Base-by-base conservation (phyloP, 108 stramenopile species). In the Craspedostauros australis region DNA sequence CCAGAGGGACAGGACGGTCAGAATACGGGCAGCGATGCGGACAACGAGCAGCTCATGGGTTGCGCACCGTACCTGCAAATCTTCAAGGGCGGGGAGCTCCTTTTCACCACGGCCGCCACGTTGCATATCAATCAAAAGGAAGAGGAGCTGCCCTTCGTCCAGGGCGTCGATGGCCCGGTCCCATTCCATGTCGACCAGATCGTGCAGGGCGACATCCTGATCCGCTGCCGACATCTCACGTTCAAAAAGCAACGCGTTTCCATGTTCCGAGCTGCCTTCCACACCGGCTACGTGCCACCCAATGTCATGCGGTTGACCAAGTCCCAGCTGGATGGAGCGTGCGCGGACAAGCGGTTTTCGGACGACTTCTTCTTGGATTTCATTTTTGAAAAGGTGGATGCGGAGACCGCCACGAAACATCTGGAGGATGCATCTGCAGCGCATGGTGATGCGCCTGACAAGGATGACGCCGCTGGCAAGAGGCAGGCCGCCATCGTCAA, bases 261-360 rank as follows among this genome's bases (percentile, higher is more conserved):
- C 43, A 97, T 99, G 95, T 99, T 97, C 51, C 81, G 98, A 40
- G 94, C 93, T 7, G 96, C 93, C 21, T 94, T 99, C 47, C 96
- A 99, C 68, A 96, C 95, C 8, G 97, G 97, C 3, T 96, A 94
- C 46, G 82, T 91, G 16, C 65, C 65, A 4, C 76, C 86, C 25
- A 94, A 94, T 12, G 94, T 96, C 2, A 61, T 98, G 64, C 61
- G 96, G 23, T 58, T 98, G 33, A 88, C 83, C 4, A 96, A 95
- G 66, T 52, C 80, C 9, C 91, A 98, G 60, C 72, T 98, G 53
- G 97, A 98, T 65, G 95, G 95, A 22, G 93, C 96, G 8, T 91
- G 93, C 44, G 65, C 54, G 20, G 97, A 98, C 41, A 61, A 72
- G 24, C 77, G 96, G 22, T 96, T 86, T 51, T 57, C 81, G 9